These are phyloP conservation scores for Populus pruinosa DNA, from an alignment of 345 rosid species.

Conservation along the genomic window DNA sequence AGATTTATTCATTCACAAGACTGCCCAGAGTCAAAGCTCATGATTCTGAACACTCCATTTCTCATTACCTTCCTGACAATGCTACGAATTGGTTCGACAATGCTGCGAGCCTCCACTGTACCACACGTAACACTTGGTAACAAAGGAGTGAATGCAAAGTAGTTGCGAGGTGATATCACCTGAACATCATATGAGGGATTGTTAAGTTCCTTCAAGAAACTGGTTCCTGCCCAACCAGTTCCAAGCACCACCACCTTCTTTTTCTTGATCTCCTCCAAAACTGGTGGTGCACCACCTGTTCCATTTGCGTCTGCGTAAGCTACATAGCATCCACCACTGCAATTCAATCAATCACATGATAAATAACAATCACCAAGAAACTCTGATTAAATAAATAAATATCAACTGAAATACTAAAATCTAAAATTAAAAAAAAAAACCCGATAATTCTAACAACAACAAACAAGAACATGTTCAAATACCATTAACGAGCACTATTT, in stretches of 20 bases:
- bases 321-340: constrained; percentile 81
- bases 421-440: not conserved
- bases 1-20: not conserved
- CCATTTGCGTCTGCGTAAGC: constrained; percentile 76
- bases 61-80: constrained; percentile 71
- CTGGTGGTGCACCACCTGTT: constrained; percentile 31
- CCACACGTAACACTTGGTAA: constrained; percentile 94
- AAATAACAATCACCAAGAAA: too few species aligned
- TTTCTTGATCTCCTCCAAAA: constrained; percentile 50
- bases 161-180: constrained; percentile 91
- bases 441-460: too few species aligned
- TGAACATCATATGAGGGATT: constrained; percentile 72
- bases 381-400: not conserved
- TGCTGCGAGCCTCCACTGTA: constrained; percentile 94
- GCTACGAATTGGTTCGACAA: constrained; percentile 91
- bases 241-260: constrained; percentile 96
- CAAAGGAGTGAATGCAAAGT: constrained; percentile 98
- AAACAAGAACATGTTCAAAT: too few species aligned
- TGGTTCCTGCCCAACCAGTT: constrained; percentile 97
- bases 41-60: not conserved
- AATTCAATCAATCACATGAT: not conserved
- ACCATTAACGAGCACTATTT: too few species aligned
- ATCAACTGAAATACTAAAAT: not conserved
- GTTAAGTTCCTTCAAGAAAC: constrained; percentile 73
- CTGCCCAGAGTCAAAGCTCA: not conserved